Evolutionary conservation across 2,329 filamentous ascomycete species (phyloP), one percentile per base, ranked within the genome.

Genomic region (Penicillium sp.): DNA sequence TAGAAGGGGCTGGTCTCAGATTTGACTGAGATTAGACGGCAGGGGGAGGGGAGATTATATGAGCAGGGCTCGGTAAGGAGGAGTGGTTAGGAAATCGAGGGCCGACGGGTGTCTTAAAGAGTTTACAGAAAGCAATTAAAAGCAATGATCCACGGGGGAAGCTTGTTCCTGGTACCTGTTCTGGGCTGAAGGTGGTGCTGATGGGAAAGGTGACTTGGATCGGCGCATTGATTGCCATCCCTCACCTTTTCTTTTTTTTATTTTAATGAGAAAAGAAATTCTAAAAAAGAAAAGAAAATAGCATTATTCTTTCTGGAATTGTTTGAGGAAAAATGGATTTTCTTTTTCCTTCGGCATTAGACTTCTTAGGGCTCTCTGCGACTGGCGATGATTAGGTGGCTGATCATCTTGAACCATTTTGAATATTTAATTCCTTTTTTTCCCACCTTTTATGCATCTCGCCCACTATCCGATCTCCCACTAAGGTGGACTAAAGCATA

Each of bases 1-100:
- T 24, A 29, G 36, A 49, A 54, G 49, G 55, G 54, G 61, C 27
- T 61, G 58, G 63, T 65, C 57, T 64, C 62, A 63, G 63, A 64
- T 58, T 7, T 54, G 47, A 57, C 55, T 51, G 46, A 48, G 27
- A 16, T 40, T 47, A 47, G 44, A 55, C 51, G 47, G 53, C 51
- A 57, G 52, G 58, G 58, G 47, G 57, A 51, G 56, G 47, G 43
- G 59, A 51, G 58, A 49, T 57, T 57, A 56, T 57, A 52, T 52
- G 48, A 46, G 50, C 49, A 43, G 46, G 43, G 48, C 24, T 52
- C 55, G 50, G 61, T 47, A 55, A 56, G 58, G 50, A 49, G 50
- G 22, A 11, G 45, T 36, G 43, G 27, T 39, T 24, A 49, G 43
- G 43, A 34, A 43, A 24, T 49, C 14, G 57, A 57, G 45, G 57